Conservation (phyloP, 306 rosid genomes). For the Castanopsis chinensis region DNA sequence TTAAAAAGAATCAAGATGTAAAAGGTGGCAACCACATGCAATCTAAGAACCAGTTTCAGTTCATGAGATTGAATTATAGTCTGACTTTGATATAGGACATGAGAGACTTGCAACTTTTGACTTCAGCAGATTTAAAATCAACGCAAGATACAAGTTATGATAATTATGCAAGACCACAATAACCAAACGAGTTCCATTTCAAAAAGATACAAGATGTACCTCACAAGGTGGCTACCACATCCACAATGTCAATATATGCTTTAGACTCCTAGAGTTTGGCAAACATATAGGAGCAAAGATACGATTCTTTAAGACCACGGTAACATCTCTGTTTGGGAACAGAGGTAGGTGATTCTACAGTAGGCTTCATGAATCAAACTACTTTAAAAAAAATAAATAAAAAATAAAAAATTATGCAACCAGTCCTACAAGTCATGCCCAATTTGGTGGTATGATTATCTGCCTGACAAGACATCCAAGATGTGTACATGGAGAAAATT, state of each 20-base stretch:
- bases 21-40: too few relatives aligned
- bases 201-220: not conserved
- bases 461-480: slow-evolving; percentile 16
- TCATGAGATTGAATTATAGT: not conserved
- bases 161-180: not conserved
- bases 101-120: not conserved
- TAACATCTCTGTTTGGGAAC: not conserved
- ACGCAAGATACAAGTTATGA: not conserved
- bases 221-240: not conserved
- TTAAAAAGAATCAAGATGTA: too few relatives aligned
- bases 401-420: not conserved
- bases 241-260: not conserved
- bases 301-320: not conserved
- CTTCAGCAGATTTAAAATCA: not conserved
- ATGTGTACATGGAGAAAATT: slow-evolving; percentile 6
- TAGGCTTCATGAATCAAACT: slow-evolving; percentile 3
- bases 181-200: not conserved
- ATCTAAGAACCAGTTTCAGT: not conserved
- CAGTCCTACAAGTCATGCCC: not conserved
- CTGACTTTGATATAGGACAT: not conserved
- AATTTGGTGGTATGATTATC: slow-evolving; percentile 4
- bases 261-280: not conserved
- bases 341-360: not conserved
- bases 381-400: not conserved
- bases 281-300: not conserved